Conservation (phyloP, 2,329 filamentous ascomycete species). For the Pseudopyrenochaeta lycopersici region DNA sequence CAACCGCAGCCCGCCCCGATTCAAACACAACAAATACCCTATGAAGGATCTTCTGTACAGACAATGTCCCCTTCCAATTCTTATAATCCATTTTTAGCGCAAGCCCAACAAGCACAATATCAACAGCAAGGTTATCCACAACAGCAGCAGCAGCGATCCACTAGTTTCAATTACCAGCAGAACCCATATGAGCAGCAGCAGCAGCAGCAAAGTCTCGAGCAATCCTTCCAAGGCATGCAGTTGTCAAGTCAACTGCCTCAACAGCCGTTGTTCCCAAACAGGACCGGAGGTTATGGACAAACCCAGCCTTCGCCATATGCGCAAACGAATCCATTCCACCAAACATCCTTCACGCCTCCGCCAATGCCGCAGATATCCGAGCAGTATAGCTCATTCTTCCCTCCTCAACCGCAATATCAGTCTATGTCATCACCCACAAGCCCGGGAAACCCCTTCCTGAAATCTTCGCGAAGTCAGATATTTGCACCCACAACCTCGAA, state of each 20-base stretch:
- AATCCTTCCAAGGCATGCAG: conserved; percentile 79
- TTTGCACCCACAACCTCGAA: conserved; percentile 50
- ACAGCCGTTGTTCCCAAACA: conserved; percentile 73
- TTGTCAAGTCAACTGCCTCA: conserved; percentile 56
- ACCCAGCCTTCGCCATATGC: conserved; percentile 47
- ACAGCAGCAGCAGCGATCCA: conserved; percentile 26
- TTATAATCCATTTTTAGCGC: conserved; percentile 75
- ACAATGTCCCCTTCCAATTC: conserved; percentile 52
- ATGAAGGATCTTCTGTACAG: conserved; percentile 31
- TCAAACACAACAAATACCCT: conserved; percentile 42
- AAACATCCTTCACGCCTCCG: conserved; percentile 50
- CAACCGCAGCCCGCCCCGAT: conserved; percentile 38
- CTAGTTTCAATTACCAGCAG: conserved; percentile 26
- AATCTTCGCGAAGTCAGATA: conserved; percentile 53
- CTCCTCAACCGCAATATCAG: conserved; percentile 45
- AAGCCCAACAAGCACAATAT: conserved; percentile 38
- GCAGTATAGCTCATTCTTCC: conserved; percentile 47
- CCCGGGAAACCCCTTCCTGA: conserved; percentile 55
- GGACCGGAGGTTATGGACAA: conserved; percentile 69
- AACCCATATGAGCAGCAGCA: conserved; percentile 37
- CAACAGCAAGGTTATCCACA: conserved; percentile 29
- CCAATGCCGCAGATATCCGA: conserved; percentile 52
- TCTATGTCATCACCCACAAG: conserved; percentile 51
- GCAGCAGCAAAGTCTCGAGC: conserved; percentile 60
- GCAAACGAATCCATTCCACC: conserved; percentile 52